Base-by-base conservation (phyloP, 257 asterid genomes). In the Paraleonurus japonicus region DNA sequence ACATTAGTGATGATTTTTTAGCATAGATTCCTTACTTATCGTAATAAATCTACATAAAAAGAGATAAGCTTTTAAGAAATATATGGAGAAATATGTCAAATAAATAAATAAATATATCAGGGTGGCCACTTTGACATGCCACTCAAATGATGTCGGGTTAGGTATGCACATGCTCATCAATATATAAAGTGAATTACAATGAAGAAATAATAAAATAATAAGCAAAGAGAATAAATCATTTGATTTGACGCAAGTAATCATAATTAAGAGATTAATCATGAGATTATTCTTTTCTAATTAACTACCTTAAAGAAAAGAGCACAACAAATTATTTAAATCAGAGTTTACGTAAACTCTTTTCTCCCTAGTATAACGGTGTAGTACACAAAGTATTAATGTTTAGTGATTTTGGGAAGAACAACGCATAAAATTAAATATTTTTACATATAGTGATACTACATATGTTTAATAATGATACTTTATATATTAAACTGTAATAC, bases 121-220 rank as follows among this genome's bases (percentile, higher is more conserved):
- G 71, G 65, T 75, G 80, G 71, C 68, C 80, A 66, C 70, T 76
- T 76, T 74, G 80, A 64, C 85, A 82, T 81, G 86, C 85, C 80
- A 67, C 77, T 73, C 76, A 79, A 89, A 87, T 85, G 92, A 85
- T 89, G 82, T 74, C 78, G 70, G 61, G 79, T 78, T 84, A 75
- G 88, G 92, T 78, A 22, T 69, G 90, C 96, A 86, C 90, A 88
- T 86, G 88, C 63, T 78, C 79, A 81, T 80, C 79, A 59, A 83
- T 74, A 77, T 60, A 30, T 72, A 69, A 80, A 75, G 69, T 53
- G 26, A 51, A 58, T 19, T 69, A 51, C 0, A 61, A 26, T 63
- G 30, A 39, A 24, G n/a, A 22, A 79, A 61, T 17, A 37, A 58
- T 16, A 47, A 72, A 20, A 19, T 19, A 59, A 48, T 51, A 51